A percentile compares a stretch with the other conserved stretches of the same genome.
Evolutionary conservation across 1,284 basidiomycete genomes (phyloP).

Genomic region (Ustilago hordei): DNA sequence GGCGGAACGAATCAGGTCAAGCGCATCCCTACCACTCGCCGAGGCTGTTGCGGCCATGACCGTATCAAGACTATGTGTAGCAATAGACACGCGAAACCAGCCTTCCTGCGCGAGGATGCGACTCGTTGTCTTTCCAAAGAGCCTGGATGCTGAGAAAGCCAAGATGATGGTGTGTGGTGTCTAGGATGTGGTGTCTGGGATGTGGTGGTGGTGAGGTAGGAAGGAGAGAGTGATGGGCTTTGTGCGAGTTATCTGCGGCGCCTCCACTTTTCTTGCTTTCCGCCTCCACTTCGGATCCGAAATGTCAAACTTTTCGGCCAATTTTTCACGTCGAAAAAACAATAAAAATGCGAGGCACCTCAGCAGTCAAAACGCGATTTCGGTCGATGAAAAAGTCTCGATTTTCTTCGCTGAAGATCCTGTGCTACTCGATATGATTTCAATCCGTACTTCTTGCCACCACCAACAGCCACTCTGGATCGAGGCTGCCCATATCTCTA

Average conservation of each 20-base stretch:
- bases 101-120: not conserved
- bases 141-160: no score
- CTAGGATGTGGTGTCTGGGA: no score
- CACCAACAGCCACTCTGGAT: constrained; percentile 22
- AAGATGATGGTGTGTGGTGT: no score
- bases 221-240: not conserved
- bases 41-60: constrained; percentile 27
- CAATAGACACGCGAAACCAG: constrained; percentile 3
- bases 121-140: not conserved
- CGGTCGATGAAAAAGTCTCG: not conserved
- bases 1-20: constrained; percentile 45
- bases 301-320: constrained; percentile 14
- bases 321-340: not conserved
- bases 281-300: constrained; percentile 16
- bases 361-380: not conserved
- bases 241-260: not conserved
- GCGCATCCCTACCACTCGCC: constrained; percentile 21
- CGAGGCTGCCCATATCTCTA: constrained; percentile 19
- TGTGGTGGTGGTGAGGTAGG: not conserved
- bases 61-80: not conserved
- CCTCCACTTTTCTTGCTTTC: not conserved
- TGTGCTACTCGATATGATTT: not conserved
- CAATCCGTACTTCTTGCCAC: constrained; percentile 6
- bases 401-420: constrained; percentile 15
- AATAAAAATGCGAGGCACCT: constrained; percentile 4